Conservation (phyloP, 345 rosid species). For the Cardamine chenopodiifolia region DNA sequence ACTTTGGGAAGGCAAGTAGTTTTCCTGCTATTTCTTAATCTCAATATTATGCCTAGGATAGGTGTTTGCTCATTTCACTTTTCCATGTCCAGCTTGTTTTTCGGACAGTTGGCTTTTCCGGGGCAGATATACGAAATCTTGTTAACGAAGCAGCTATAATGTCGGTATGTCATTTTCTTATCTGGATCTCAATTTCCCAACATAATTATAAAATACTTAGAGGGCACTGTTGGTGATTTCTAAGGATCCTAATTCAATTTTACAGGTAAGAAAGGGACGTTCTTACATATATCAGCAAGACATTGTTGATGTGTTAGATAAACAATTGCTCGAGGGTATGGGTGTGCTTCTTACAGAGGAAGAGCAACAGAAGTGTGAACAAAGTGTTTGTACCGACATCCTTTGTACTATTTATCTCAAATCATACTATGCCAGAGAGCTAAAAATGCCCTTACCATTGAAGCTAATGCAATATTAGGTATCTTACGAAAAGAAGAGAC, state of each 20-base stretch:
- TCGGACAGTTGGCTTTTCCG: conserved; percentile 93
- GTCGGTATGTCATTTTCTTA: conserved; percentile 67
- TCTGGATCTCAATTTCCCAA: conserved; percentile 16
- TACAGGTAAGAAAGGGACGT: conserved; percentile 89
- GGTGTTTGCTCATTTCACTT: conserved; percentile 10
- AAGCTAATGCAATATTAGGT: conserved; percentile 55
- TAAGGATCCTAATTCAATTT: conserved; percentile 20
- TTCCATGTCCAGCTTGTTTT: conserved; percentile 76
- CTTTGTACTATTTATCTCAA: conserved; percentile 7
- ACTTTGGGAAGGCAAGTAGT: conserved; percentile 68
- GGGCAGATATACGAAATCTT: conserved; percentile 95
- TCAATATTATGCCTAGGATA: not conserved
- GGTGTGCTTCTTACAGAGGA: conserved; percentile 96
- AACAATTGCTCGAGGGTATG: conserved; percentile 98
- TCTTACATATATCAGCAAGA: conserved; percentile 82
- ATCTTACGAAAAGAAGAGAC: conserved; percentile 80
- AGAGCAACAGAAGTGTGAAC: conserved; percentile 91
- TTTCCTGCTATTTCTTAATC: conserved; percentile 6
- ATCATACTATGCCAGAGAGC: conserved; percentile 12
- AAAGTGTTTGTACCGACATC: conserved; percentile 59
- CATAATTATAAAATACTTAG: conserved; percentile 12
- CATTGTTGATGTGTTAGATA: conserved; percentile 86
- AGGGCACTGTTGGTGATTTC: conserved; percentile 24
- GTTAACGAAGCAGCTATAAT: conserved; percentile 97
- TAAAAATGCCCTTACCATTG: conserved; percentile 23